Evolutionary conservation across 2,329 filamentous ascomycete species (phyloP).

Genomic region (Colletotrichum incanum): DNA sequence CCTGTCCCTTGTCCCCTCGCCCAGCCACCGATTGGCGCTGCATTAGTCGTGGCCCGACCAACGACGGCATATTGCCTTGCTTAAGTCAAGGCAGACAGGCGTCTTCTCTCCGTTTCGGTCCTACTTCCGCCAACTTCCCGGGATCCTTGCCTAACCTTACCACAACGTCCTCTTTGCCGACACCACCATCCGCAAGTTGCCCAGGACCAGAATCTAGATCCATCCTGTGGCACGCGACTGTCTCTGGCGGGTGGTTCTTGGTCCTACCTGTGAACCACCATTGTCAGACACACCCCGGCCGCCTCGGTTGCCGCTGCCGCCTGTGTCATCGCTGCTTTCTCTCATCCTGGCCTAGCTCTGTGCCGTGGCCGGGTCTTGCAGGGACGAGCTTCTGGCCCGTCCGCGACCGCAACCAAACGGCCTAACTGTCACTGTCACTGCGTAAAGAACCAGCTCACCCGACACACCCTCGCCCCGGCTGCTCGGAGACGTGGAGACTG

Average conservation of each 20-base stretch:
- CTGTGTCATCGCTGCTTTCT: conserved; percentile 7
- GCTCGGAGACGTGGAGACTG: conserved; percentile 32
- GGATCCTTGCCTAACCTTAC: conserved; percentile 10
- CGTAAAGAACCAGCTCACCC: background rate
- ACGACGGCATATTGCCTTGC: conserved; percentile 11
- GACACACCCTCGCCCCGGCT: conserved; percentile 22
- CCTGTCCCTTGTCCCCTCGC: background rate
- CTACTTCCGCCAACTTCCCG: background rate
- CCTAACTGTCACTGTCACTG: background rate
- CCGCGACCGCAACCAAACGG: conserved; percentile 18
- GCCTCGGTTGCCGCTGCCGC: conserved; percentile 12
- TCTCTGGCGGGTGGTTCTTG: conserved; percentile 8
- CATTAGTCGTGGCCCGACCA: conserved; percentile 10
- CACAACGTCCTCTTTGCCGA: conserved; percentile 14
- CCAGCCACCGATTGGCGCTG: conserved; percentile 2
- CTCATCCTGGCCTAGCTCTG: conserved; percentile 19
- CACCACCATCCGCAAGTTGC: background rate
- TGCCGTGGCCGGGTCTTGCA: conserved; percentile 23
- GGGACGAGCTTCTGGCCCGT: conserved; percentile 31
- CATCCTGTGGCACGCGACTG: background rate
- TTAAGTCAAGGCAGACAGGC: background rate
- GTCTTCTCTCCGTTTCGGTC: conserved; percentile 8
- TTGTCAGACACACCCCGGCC: background rate
- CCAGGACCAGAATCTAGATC: conserved; percentile 2
- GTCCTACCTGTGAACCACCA: background rate